Conservation (phyloP, 2,329 filamentous ascomycete species). For the Penicillium capsulatum region DNA sequence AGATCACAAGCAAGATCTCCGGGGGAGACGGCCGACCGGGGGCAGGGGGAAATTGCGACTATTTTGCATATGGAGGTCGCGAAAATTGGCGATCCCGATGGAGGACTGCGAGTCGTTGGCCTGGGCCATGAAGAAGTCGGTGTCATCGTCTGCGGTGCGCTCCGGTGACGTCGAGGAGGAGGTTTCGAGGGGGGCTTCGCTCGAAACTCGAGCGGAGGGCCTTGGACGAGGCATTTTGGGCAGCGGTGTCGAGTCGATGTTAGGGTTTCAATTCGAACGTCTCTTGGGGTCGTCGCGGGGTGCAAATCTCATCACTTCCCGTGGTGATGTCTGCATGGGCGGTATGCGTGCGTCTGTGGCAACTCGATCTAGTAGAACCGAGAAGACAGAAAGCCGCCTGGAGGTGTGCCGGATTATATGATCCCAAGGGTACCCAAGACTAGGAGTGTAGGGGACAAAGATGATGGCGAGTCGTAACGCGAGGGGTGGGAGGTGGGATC, state of each 20-base stretch:
- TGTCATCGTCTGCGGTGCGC: conserved; percentile 74
- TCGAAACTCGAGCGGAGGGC: conserved; percentile 35
- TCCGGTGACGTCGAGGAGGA: conserved; percentile 46
- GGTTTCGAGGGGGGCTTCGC: conserved; percentile 41
- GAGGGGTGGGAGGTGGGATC: conserved; percentile 4
- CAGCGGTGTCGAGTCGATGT: conserved; percentile 5
- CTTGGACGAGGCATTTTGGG: conserved; percentile 38
- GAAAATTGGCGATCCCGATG: conserved; percentile 72
- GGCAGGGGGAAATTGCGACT: conserved; percentile 32
- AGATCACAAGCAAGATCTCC: conserved; percentile 91
- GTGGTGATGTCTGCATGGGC: conserved; percentile 14
- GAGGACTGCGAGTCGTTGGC: conserved; percentile 90
- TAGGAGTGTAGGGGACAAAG: no score
- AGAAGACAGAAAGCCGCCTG: background rate
- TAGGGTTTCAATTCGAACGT: conserved; percentile 8
- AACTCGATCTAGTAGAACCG: background rate
- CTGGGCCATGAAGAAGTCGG: conserved; percentile 81
- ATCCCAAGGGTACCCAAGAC: no score
- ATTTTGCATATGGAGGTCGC: conserved; percentile 66
- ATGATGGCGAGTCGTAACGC: background rate
- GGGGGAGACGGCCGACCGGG: conserved; percentile 83
- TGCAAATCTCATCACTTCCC: conserved; percentile 21
- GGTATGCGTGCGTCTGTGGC: conserved; percentile 2
- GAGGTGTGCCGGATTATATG: no score
- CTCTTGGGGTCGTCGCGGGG: conserved; percentile 12